Evolutionary conservation across 2,329 filamentous ascomycete species (phyloP).

Genomic region (Aspergillus nomiae): DNA sequence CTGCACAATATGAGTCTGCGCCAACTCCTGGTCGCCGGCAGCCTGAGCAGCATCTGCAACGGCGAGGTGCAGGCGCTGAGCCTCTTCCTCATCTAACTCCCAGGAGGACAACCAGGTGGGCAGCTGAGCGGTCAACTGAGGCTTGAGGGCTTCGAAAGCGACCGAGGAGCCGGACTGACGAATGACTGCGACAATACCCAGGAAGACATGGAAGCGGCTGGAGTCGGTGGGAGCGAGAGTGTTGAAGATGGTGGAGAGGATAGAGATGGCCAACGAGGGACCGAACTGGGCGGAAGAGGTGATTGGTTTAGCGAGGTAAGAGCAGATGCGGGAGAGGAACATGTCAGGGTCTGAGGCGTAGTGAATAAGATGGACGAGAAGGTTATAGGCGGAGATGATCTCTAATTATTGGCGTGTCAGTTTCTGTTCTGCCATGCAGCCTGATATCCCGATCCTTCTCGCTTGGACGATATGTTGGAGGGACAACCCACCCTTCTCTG

Average conservation of each 20-base stretch:
- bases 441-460: constrained; percentile 8
- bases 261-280: constrained; percentile 80
- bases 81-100: constrained; percentile 78
- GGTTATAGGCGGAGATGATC: constrained; percentile 93
- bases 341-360: constrained; percentile 83
- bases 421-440: constrained; percentile 15
- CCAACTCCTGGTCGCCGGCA: constrained; percentile 74
- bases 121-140: constrained; percentile 75
- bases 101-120: constrained; percentile 80
- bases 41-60: constrained; percentile 80
- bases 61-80: constrained; percentile 80
- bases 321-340: constrained; percentile 85
- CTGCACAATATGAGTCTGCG: constrained; percentile 71
- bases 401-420: constrained; percentile 53
- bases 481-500: constrained; percentile 70
- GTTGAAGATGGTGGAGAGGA: constrained; percentile 96
- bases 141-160: constrained; percentile 80
- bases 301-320: constrained; percentile 84
- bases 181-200: constrained; percentile 84
- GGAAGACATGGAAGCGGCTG: constrained; percentile 85
- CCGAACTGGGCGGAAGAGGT: constrained; percentile 84
- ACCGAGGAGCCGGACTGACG: constrained; percentile 67
- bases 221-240: constrained; percentile 75
- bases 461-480: not conserved
- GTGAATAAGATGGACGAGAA: constrained; percentile 88